Conservation (phyloP, 805 yeast genomes). For the Ogataea philodendri region DNA sequence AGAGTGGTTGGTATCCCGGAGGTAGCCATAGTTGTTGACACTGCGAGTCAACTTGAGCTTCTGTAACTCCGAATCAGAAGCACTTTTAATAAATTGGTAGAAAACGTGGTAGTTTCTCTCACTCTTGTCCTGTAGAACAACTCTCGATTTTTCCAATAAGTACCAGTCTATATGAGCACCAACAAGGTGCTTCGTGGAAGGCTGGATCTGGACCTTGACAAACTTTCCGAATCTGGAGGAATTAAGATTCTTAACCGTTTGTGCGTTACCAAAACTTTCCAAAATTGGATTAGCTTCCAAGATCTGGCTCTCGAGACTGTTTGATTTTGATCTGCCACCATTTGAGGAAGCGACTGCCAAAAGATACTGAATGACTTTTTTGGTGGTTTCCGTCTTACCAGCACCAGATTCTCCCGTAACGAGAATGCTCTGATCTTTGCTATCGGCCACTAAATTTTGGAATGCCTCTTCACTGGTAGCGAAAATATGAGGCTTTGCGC, state of each 20-base stretch:
- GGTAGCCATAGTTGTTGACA: constrained; percentile 51
- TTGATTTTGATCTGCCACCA: constrained; percentile 25
- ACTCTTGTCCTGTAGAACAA: constrained; percentile 64
- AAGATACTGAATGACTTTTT: constrained; percentile 87
- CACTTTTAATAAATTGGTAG: constrained; percentile 79
- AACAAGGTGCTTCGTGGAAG: constrained; percentile 55
- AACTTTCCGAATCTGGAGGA: constrained; percentile 97
- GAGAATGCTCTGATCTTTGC: constrained; percentile 80
- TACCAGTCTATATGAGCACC: constrained; percentile 97
- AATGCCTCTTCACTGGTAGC: constrained; percentile 87
- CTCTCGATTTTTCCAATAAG: constrained; percentile 88
- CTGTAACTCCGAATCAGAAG: constrained; percentile 46
- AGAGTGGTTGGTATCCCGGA: constrained; percentile 50
- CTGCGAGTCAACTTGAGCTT: constrained; percentile 42
- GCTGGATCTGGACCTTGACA: constrained; percentile 75
- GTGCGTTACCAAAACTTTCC: constrained; percentile 96
- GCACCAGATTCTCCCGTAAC: constrained; percentile 99
- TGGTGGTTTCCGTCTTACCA: constrained; percentile 97
- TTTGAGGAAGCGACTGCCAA: constrained; percentile 61
- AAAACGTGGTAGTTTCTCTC: constrained; percentile 95
- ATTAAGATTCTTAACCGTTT: constrained; percentile 88
- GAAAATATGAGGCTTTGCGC: constrained; percentile 77
- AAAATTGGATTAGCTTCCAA: constrained; percentile 92
- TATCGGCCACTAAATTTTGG: constrained; percentile 64
- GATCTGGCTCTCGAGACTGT: constrained; percentile 76